A percentile compares a stretch with the other conserved stretches of the same genome.
phyloP scores from a whole-genome alignment of 1,139 yeast species.

The Blastobotrys ciferrii region DNA sequence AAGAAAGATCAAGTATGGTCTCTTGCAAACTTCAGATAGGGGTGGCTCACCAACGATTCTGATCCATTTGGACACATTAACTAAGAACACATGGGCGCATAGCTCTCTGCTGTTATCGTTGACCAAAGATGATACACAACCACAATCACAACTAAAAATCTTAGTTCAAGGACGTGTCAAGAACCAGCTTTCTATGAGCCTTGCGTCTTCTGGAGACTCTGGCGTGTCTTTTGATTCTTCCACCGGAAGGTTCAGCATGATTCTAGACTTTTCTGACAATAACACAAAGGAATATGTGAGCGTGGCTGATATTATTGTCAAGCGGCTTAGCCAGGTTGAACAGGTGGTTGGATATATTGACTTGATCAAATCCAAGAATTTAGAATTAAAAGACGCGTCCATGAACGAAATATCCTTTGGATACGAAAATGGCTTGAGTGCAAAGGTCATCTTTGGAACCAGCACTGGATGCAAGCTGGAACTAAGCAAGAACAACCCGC shows the following conservation, averaged over 20 bases:
- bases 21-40: conserved; percentile 22
- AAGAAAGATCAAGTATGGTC: conserved; percentile 26
- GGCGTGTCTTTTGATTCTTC: conserved; percentile 27
- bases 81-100: conserved; percentile 29
- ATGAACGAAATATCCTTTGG: conserved; percentile 31
- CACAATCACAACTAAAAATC: conserved; percentile 13
- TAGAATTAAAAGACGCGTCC: conserved; percentile 30
- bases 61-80: conserved; percentile 24
- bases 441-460: conserved; percentile 20
- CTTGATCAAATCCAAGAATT: conserved; percentile 27
- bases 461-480: conserved; percentile 14
- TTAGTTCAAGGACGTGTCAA: conserved; percentile 31
- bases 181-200: conserved; percentile 20
- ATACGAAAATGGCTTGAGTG: conserved; percentile 23
- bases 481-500: conserved; percentile 28
- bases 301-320: conserved; percentile 22
- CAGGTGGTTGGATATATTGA: conserved; percentile 33
- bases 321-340: conserved; percentile 30
- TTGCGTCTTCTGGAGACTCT: conserved; percentile 23
- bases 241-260: conserved; percentile 27
- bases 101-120: conserved; percentile 21
- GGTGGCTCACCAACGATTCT: conserved; percentile 25
- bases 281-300: conserved; percentile 3
- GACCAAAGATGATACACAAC: conserved; percentile 13
- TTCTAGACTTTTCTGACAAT: conserved; percentile 16